phyloP scores from a whole-genome alignment of 2,329 filamentous ascomycete species.

The Grosmannia serpens region DNA sequence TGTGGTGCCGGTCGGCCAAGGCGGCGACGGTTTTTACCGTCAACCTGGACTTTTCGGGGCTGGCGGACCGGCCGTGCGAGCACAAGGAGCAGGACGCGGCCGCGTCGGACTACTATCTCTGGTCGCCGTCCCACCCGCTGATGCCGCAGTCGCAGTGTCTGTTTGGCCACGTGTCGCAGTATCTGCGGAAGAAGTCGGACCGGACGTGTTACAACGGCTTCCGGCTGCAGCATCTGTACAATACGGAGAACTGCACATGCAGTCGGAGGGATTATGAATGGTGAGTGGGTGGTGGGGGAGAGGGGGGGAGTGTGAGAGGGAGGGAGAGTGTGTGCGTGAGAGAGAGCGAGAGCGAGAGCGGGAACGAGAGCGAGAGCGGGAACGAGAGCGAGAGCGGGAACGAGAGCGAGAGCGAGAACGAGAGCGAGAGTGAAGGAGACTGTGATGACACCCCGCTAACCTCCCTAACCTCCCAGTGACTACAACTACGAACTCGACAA shows the following conservation, averaged over 20 bases:
- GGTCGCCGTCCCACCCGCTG: conserved; percentile 73
- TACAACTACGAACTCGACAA: conserved; percentile 81
- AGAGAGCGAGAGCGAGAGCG: no score
- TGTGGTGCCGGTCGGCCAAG: conserved; percentile 64
- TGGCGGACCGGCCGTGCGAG: conserved; percentile 63
- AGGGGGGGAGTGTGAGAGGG: neutral
- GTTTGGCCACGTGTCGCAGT: conserved; percentile 83
- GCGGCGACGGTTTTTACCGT: conserved; percentile 50
- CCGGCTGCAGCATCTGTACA: conserved; percentile 58
- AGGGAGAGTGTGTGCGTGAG: no score
- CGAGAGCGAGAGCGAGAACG: no score
- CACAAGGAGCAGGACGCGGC: conserved; percentile 46
- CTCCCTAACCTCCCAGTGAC: conserved; percentile 42
- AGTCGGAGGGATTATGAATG: conserved; percentile 85
- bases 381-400: no score
- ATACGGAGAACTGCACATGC: conserved; percentile 71
- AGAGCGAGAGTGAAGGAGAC: no score
- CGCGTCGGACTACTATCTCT: conserved; percentile 67
- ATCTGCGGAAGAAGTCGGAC: conserved; percentile 78
- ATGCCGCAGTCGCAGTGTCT: conserved; percentile 67
- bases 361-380: no score
- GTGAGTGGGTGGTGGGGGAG: conserved; percentile 34
- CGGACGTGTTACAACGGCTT: conserved; percentile 72
- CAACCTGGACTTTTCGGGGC: conserved; percentile 79
- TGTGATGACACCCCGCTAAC: no score